Base-by-base conservation (phyloP, 192 early-diverging fungal genomes). In the Pecoramyces ruminantium region DNA sequence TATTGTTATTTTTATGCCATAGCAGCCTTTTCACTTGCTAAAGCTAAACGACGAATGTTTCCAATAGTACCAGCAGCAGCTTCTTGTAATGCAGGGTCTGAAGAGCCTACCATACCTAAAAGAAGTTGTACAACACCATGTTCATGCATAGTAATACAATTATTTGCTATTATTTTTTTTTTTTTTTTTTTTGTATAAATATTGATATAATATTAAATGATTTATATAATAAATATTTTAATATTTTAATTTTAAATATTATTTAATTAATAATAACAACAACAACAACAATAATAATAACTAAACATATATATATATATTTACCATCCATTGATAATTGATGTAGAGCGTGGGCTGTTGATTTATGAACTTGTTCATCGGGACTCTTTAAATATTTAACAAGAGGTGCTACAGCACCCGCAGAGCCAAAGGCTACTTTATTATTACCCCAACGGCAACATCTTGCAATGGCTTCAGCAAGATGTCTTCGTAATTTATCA, bases 71-170 rank as follows among this genome's bases (percentile, higher is more conserved):
- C 90, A 6, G 90, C 90, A 13, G 90, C 90, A 0, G 90, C 90
- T 79, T 91, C 90, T 79, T 92, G 90, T 29, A 92, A 81, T 17
- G 82, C 87, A 8, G 85, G 82, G 78, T 92, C 90, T 13, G 86
- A 80, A 0, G 87, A 88, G 2, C 90, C 90, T 11, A 92, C 90
- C 90, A 92, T 92, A 1, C 90, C 90, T 21, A 92, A 81, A 58
- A 92, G 78, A 21, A 92, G 84, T 83, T 92, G 89, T 6, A 92
- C 90, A 17, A 92, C 90, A 18, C 90, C 90, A 81, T 92, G 84
- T 80, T 92, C 90, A 79, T 92, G 90, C 90, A 92, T 92, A 5
- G 90, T 91, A 25, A 92, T 89, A 83, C 90, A 92, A 79, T 92
- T 92, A 79, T 92, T 90, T 29, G 90, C 90, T 89, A 81, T 39